These are phyloP conservation scores for Gaeumannomyces sp. DNA, from an alignment of 2,329 filamentous ascomycete genomes.

Conservation along the genomic window DNA sequence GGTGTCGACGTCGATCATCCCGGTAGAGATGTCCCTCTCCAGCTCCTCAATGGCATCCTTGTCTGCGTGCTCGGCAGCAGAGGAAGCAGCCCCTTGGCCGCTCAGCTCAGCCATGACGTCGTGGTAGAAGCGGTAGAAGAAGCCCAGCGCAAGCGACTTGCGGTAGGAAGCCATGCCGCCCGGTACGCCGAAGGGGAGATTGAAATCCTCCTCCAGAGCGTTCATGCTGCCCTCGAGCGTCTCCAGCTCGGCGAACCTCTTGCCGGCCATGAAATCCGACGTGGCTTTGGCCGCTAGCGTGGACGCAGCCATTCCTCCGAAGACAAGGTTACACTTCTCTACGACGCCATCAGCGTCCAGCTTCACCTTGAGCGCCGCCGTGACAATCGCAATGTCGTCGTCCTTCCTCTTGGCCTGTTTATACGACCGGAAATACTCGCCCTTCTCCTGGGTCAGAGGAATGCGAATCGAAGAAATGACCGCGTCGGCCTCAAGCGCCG, in stretches of 20 bases:
- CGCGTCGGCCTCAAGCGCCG: slow-evolving; percentile 72
- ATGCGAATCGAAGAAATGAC: slow-evolving; percentile 86
- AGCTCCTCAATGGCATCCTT: slow-evolving; percentile 75
- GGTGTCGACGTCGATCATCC: slow-evolving; percentile 69
- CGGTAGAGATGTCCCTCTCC: slow-evolving; percentile 74
- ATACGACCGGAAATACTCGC: slow-evolving; percentile 83
- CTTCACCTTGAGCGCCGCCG: slow-evolving; percentile 71
- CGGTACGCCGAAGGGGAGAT: slow-evolving; percentile 82
- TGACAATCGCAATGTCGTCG: slow-evolving; percentile 97
- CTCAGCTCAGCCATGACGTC: slow-evolving; percentile 65
- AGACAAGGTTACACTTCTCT: slow-evolving; percentile 71
- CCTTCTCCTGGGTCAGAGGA: slow-evolving; percentile 65
- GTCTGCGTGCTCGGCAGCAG: slow-evolving; percentile 43
- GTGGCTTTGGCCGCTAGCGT: slow-evolving; percentile 83
- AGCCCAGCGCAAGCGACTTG: slow-evolving; percentile 81
- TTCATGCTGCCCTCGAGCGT: slow-evolving; percentile 88
- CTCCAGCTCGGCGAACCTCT: slow-evolving; percentile 69
- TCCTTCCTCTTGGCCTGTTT: slow-evolving; percentile 97
- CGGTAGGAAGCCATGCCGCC: slow-evolving; percentile 97
- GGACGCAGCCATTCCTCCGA: slow-evolving; percentile 90
- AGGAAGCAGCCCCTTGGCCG: slow-evolving; percentile 21
- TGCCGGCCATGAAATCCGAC: slow-evolving; percentile 67
- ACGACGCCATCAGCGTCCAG: slow-evolving; percentile 63
- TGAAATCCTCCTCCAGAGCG: slow-evolving; percentile 82
- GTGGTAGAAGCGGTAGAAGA: slow-evolving; percentile 97